Evolutionary conservation across 2,329 filamentous ascomycete genomes (phyloP), one percentile per base, ranked within the genome.

Genomic region (Gaeumannomyces sp.): DNA sequence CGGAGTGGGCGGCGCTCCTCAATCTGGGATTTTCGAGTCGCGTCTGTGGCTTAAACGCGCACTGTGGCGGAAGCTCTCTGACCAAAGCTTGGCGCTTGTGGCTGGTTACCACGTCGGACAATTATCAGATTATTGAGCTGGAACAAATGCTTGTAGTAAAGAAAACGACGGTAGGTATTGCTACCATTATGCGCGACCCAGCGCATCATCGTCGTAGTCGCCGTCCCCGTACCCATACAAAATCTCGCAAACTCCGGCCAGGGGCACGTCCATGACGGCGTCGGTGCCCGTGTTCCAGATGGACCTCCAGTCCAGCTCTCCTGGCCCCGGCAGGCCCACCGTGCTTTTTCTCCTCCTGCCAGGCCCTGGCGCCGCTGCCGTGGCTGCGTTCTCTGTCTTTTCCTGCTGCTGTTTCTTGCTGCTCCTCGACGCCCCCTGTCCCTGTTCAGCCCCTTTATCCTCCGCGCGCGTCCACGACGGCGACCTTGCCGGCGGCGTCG

Each of bases 271-370:
- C 91, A 99, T 91, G 10, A 98, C 95, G 1, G 93, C 95, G 81
- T 99, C 95, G 0, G 95, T 99, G 25, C 95, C 93, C 71, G 91
- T 88, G 72, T 88, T 93, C 95, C 95, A 99, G 25, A 96, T 83
- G 66, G 82, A 84, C 72, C 83, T 88, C 94, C 95, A 98, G 72
- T 92, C 85, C 68, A 84, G 70, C 65, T 67, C 66, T 27, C 67
- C 67, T 19, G 45, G 35, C 27, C 29, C 35, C 16, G 45, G 31
- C 29, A 31, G 27, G 16, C 53, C 61, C 22, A 57, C 16, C 2
- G 28, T 60, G 22, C 31, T 35, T 14, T n/a, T 50, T 22, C 60
- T 61, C 31, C 74, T 77, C 53, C 73, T 57, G n/a, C 16, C 64
- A 8, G 58, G 22, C 72, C 45, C 45, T n/a, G 45, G 19, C 45